Evolutionary conservation across 768 basidiomycete genomes (phyloP).

Genomic region (Lactarius indigo): DNA sequence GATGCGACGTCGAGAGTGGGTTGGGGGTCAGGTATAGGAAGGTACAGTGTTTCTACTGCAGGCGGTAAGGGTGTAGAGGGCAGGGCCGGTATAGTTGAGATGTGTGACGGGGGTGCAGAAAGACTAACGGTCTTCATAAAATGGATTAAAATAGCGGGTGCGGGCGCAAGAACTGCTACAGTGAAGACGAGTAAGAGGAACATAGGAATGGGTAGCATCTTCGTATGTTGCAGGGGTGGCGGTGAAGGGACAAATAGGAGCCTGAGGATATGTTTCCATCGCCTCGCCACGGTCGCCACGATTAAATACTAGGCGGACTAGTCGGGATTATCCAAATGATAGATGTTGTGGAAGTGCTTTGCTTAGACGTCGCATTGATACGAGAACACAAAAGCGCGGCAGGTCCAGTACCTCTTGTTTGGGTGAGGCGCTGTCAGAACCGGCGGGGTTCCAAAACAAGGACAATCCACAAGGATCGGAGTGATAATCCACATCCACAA

Average conservation of each 20-base stretch:
- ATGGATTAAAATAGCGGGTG: neutral
- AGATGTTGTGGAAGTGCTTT: slow-evolving; percentile 5
- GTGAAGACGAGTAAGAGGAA: slow-evolving; percentile 14
- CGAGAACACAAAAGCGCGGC: slow-evolving; percentile 2
- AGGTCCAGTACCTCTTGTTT: neutral
- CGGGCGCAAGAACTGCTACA: slow-evolving; percentile 11
- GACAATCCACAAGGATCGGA: neutral
- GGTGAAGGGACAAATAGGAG: neutral
- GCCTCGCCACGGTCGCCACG: neutral
- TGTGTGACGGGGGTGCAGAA: neutral
- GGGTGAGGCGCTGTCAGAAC: neutral
- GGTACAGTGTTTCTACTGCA: neutral
- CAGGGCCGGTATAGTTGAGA: neutral
- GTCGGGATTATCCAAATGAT: neutral
- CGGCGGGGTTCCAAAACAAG: slow-evolving; percentile 15
- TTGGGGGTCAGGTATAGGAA: neutral
- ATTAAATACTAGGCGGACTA: slow-evolving; percentile 2
- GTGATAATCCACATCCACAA: slow-evolving; percentile 4
- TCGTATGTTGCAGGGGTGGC: neutral
- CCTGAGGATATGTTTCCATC: neutral
- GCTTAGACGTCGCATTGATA: slow-evolving; percentile 12
- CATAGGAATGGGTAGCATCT: slow-evolving; percentile 15
- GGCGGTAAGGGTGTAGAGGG: neutral
- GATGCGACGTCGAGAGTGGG: neutral
- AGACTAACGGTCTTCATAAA: slow-evolving; percentile 7